Evolutionary conservation across 768 basidiomycete genomes (phyloP).

Genomic region (Pleurotus sapidus): DNA sequence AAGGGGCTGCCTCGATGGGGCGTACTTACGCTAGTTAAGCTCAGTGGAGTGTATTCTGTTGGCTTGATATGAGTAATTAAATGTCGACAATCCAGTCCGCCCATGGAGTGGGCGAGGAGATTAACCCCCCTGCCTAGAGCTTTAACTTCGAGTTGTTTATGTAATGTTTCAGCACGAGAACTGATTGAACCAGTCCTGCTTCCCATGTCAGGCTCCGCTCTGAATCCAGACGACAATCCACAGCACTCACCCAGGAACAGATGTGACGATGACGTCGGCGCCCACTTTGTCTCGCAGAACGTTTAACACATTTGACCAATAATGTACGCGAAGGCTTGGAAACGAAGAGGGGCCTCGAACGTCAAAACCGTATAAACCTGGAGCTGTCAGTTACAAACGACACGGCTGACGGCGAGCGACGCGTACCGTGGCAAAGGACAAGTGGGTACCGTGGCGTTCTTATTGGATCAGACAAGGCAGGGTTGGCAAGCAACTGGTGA

Average conservation of each 20-base stretch:
- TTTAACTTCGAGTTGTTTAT: constrained; percentile 64
- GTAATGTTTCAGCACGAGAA: constrained; percentile 73
- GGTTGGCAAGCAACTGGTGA: constrained; percentile 71
- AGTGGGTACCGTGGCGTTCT: constrained; percentile 85
- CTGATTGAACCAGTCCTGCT: constrained; percentile 85
- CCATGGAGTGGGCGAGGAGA: constrained; percentile 97
- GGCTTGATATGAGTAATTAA: constrained; percentile 87
- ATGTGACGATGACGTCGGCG: constrained; percentile 94
- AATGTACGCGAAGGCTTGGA: constrained; percentile 84
- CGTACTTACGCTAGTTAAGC: constrained; percentile 85
- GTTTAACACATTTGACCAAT: constrained; percentile 88
- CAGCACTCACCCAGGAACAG: constrained; percentile 78
- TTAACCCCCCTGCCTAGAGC: constrained; percentile 82
- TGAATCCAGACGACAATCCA: background rate
- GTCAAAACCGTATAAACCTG: constrained; percentile 94
- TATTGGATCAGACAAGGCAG: constrained; percentile 74
- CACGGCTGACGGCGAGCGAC: background rate
- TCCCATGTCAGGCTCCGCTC: background rate
- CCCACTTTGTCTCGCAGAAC: constrained; percentile 79
- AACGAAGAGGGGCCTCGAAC: constrained; percentile 81
- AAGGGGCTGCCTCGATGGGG: constrained; percentile 97
- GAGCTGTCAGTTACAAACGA: background rate
- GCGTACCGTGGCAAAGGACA: constrained; percentile 91
- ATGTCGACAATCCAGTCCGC: constrained; percentile 92
- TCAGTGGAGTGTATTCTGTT: constrained; percentile 78